Conservation (phyloP, 164 flowering plant genomes). For the Malania oleifera region DNA sequence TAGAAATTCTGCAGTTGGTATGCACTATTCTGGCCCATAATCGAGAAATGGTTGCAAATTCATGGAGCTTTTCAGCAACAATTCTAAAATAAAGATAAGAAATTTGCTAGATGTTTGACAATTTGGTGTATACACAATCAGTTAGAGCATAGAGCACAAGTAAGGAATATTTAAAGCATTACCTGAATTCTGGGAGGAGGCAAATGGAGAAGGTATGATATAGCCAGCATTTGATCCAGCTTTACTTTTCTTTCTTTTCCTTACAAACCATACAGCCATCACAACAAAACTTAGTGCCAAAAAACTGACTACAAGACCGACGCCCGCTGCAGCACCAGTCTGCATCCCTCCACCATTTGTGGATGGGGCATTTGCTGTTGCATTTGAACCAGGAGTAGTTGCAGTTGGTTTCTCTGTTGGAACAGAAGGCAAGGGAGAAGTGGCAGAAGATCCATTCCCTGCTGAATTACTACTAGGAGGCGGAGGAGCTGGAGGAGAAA, state of each 20-base stretch:
- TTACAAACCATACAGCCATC: conserved; percentile 36
- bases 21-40: too few species aligned
- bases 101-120: not conserved
- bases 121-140: not conserved
- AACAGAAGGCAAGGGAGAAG: conserved; percentile 18
- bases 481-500: conserved; percentile 24
- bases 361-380: conserved; percentile 12
- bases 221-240: conserved; percentile 17
- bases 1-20: too few species aligned
- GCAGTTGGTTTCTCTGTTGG: conserved; percentile 37
- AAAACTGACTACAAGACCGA: conserved; percentile 36
- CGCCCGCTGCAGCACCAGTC: conserved; percentile 29
- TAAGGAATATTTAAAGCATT: not conserved
- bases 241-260: conserved; percentile 29
- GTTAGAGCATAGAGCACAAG: not conserved
- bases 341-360: conserved; percentile 14
- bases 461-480: conserved; percentile 28
- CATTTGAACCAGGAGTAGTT: conserved; percentile 19
- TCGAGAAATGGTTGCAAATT: not conserved
- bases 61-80: not conserved
- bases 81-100: not conserved
- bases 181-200: conserved; percentile 58
- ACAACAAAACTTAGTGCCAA: conserved; percentile 38
- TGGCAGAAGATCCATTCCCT: conserved; percentile 3
- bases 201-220: conserved; percentile 40